Conservation (phyloP, 225 moss, liverwort and hornwort genomes). For the Takakia lepidozioides region DNA sequence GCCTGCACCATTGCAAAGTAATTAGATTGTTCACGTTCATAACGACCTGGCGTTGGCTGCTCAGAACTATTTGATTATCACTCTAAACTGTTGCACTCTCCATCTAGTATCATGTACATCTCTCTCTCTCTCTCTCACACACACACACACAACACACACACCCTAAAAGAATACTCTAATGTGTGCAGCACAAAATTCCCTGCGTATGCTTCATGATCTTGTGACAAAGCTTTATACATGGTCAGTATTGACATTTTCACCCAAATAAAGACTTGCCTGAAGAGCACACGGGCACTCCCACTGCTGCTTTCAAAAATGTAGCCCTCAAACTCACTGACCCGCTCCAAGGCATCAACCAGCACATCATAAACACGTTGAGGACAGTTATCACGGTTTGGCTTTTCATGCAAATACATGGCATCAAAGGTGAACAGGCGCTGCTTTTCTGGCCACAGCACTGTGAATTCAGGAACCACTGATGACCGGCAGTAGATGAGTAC, state of each 20-base stretch:
- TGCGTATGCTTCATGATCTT: too few relatives aligned
- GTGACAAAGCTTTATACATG: too few relatives aligned
- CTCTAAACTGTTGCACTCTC: too few relatives aligned
- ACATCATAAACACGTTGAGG: conserved; percentile 90
- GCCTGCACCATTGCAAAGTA: conserved; percentile 16
- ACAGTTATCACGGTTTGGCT: conserved; percentile 64
- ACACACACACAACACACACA: too few relatives aligned
- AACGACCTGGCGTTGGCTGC: too few relatives aligned
- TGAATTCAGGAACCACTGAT: conserved; percentile 64
- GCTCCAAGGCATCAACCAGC: conserved; percentile 86
- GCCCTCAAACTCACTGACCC: conserved; percentile 84
- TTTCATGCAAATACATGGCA: conserved; percentile 88
- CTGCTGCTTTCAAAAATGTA: conserved; percentile 99
- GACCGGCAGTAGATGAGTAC: conserved; percentile 93
- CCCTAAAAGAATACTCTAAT: too few relatives aligned
- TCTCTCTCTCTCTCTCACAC: too few relatives aligned
- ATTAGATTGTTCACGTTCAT: too few relatives aligned
- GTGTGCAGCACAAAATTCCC: too few relatives aligned
- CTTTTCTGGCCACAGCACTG: conserved; percentile 61
- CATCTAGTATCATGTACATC: too few relatives aligned
- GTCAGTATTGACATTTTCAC: too few relatives aligned
- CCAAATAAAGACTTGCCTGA: conserved; percentile 27
- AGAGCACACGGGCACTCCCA: conserved; percentile 63
- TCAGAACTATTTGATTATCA: too few relatives aligned
- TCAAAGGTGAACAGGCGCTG: conserved; percentile 76